Percentiles rank a stretch among this genome's conserved stretches.
phyloP scores from a whole-genome alignment of 208 protist species.

The Acanthamoeba castellanii region DNA sequence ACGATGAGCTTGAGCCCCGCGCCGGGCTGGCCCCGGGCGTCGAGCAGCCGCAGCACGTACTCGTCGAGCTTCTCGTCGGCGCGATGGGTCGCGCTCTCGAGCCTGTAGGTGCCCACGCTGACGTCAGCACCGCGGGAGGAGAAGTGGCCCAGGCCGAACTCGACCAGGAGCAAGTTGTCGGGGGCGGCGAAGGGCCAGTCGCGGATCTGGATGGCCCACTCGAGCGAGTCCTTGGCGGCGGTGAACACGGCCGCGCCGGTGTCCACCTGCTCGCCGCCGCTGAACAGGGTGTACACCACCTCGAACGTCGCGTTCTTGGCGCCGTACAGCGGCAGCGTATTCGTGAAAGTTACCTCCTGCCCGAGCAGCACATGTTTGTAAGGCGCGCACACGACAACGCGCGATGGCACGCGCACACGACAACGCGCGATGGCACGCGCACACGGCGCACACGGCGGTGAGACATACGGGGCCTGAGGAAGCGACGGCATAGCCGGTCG shows the following conservation, averaged over 20 bases:
- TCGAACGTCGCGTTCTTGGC: not conserved
- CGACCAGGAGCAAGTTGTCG: not conserved
- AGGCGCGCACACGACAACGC: not conserved
- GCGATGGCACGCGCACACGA: not conserved
- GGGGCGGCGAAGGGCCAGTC: not conserved
- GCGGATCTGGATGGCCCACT: not conserved
- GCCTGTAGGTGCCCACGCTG: not conserved
- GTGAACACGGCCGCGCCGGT: not conserved
- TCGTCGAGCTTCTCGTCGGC: not conserved
- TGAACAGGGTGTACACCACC: not conserved
- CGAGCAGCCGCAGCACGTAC: not conserved
- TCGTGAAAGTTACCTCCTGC: not conserved
- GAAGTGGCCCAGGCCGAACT: not conserved
- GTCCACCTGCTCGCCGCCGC: not conserved
- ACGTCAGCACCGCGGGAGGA: not conserved
- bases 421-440: no score
- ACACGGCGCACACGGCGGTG: not conserved
- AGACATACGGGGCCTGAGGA: not conserved
- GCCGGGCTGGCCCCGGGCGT: not conserved
- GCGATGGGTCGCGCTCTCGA: not conserved
- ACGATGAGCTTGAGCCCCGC: not conserved
- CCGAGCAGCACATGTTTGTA: not conserved
- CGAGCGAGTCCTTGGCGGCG: slow-evolving; percentile 2
- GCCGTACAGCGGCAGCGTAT: not conserved
- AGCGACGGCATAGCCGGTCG: not conserved